Evolutionary conservation across 2,329 filamentous ascomycete species (phyloP).

Genomic region (Xylariaceae sp.): DNA sequence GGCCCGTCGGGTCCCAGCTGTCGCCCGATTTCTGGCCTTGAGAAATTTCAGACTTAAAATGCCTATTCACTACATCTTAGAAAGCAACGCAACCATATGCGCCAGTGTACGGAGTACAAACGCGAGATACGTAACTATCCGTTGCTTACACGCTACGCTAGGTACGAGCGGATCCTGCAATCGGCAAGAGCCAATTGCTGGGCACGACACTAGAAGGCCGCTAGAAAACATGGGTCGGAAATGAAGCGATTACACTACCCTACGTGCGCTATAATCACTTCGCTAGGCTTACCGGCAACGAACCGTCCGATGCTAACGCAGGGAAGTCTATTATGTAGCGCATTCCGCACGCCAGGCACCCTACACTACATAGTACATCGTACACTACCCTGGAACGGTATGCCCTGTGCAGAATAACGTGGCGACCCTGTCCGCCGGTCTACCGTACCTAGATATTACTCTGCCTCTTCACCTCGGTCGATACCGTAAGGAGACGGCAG

Average conservation of each 20-base stretch:
- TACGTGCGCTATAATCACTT: constrained; percentile 3
- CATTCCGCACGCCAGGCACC: background rate
- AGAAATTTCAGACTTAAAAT: too few relatives aligned
- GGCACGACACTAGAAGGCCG: constrained; percentile 1
- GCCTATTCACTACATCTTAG: too few relatives aligned
- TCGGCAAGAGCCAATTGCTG: background rate
- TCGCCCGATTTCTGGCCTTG: background rate
- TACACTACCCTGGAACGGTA: background rate
- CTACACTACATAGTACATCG: too few relatives aligned
- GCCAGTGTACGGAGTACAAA: too few relatives aligned
- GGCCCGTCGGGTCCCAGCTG: constrained; percentile 24
- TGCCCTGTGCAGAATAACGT: background rate
- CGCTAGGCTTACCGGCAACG: constrained; percentile 16
- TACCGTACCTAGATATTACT: too few relatives aligned
- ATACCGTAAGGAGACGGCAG: too few relatives aligned
- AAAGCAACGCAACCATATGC: too few relatives aligned
- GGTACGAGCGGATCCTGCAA: too few relatives aligned
- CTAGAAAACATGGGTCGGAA: background rate
- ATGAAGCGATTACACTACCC: background rate
- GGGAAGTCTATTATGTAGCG: background rate
- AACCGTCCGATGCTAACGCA: constrained; percentile 11
- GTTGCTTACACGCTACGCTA: too few relatives aligned
- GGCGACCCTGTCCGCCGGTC: too few relatives aligned
- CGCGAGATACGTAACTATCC: too few relatives aligned
- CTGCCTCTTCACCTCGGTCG: too few relatives aligned